Conservation (phyloP, 805 yeast genomes). For the Saccharomycopsis fodiens region DNA sequence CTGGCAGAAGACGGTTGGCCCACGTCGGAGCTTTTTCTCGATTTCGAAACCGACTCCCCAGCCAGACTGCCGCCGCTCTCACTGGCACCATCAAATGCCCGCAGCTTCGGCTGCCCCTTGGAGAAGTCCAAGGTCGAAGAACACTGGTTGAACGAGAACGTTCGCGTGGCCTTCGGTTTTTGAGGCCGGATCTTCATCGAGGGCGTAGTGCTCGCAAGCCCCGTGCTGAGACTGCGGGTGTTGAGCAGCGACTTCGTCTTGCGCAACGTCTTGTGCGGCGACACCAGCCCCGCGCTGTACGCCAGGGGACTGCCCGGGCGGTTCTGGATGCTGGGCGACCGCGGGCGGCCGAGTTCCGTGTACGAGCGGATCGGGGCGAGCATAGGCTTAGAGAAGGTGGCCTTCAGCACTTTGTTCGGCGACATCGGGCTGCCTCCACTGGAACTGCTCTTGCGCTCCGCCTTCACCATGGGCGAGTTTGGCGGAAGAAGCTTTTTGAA, state of each 20-base stretch:
- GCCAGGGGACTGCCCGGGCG: constrained; percentile 5
- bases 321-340: constrained; percentile 7
- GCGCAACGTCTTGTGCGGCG: constrained; percentile 5
- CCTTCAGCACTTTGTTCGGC: constrained; percentile 14
- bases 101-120: neutral
- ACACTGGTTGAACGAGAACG: constrained; percentile 20
- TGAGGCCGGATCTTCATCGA: constrained; percentile 7
- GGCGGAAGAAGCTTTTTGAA: constrained; percentile 18
- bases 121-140: constrained; percentile 19
- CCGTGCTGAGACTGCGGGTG: neutral
- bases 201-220: neutral
- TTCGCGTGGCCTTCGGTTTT: constrained; percentile 12
- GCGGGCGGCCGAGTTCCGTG: constrained; percentile 10
- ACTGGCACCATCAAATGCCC: neutral
- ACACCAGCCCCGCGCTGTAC: neutral
- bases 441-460: constrained; percentile 1
- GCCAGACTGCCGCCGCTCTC: neutral
- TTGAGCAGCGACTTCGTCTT: constrained; percentile 15
- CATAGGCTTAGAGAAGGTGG: constrained; percentile 9
- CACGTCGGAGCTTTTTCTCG: neutral
- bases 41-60: neutral
- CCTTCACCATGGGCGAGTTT: constrained; percentile 13
- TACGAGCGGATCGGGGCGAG: constrained; percentile 13
- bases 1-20: neutral
- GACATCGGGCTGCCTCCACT: constrained; percentile 6